phyloP scores from a whole-genome alignment of 2,329 filamentous ascomycete species.

The Cladophialophora psammophila region DNA sequence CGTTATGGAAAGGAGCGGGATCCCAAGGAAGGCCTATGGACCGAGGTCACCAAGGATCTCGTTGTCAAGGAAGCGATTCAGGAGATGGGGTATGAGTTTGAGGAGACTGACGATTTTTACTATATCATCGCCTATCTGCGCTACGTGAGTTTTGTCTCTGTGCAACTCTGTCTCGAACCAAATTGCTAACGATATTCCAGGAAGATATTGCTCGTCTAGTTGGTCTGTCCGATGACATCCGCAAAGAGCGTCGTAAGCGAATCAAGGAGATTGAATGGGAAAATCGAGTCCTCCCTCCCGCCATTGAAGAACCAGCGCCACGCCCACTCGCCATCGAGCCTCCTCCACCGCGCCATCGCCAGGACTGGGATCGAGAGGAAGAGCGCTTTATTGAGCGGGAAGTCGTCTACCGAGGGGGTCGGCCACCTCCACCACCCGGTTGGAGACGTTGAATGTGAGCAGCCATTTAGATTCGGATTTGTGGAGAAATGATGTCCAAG shows the following conservation, averaged over 20 bases:
- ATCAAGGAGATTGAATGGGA: constrained; percentile 66
- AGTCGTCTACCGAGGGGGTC: constrained; percentile 39
- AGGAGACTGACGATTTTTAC: constrained; percentile 88
- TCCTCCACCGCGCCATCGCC: constrained; percentile 33
- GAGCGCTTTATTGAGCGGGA: constrained; percentile 42
- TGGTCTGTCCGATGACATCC: constrained; percentile 81
- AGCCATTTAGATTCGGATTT: constrained; percentile 9
- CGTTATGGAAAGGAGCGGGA: constrained; percentile 51
- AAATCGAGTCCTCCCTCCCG: constrained; percentile 43
- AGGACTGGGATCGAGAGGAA: constrained; percentile 41
- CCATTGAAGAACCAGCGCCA: constrained; percentile 29
- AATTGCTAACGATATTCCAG: constrained; percentile 58
- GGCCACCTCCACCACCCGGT: constrained; percentile 37
- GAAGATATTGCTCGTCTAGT: constrained; percentile 87
- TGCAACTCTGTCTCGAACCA: constrained; percentile 6
- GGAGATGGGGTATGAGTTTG: constrained; percentile 81
- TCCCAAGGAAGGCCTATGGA: constrained; percentile 77
- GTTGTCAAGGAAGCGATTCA: constrained; percentile 88
- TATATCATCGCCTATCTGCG: constrained; percentile 91
- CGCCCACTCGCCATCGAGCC: constrained; percentile 38
- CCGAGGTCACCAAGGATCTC: constrained; percentile 93
- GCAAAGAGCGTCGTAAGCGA: constrained; percentile 66
- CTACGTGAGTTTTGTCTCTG: constrained; percentile 70
- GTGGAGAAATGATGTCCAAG: constrained; percentile 4
- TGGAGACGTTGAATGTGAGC: constrained; percentile 35